Evolutionary conservation across 2,329 filamentous ascomycete genomes (phyloP), one percentile per base, ranked within the genome.

Genomic region (Clonostachys solani): DNA sequence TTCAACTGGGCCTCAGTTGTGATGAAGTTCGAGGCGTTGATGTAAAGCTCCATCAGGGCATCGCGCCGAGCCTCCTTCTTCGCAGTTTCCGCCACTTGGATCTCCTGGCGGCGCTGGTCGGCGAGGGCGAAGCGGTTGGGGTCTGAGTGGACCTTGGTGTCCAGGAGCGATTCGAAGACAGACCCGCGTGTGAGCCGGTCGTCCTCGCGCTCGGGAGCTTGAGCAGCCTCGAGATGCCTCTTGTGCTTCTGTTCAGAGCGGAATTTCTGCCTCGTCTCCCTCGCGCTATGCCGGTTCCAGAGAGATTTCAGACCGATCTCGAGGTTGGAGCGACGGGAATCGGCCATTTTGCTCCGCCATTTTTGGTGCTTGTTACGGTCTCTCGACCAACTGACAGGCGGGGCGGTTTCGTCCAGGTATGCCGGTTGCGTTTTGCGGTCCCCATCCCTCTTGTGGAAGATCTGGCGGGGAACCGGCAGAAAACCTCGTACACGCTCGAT

Each of bases 11-110:
- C 71, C 63, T 95, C 91, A 19, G 79, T 84, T 16, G 90, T 84
- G 61, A 99, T 96, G 69, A 97, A 99, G 37, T 81, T 74, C 23
- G 87, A 81, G 6, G 94, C 91, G 56, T 91, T 87, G 71, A 94
- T 87, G 69, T 99, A 99, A 12, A 99, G 78, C 49, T 89, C 84
- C 67, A 96, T 89, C 33, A 99, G 70, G 15, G 85, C 79, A 54
- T 92, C 82, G 50, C 80, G 76, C 44, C 87, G 80, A 46, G 77
- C 74, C 49, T 83, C 75, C 40, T 75, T 72, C 61, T 83, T 83
- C 10, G 55, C 43, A 12, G 47, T 54, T 46, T 71, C 64, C 10
- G 66, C 68, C 33, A 73, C 64, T 40, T 76, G 64, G 13, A 70
- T 67, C 13, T 65, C 64, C 13, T 73, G 71, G 41, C 66, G 68